Evolutionary conservation across 148 eudicot species (phyloP).

Genomic region (Hydrangea macrophylla): DNA sequence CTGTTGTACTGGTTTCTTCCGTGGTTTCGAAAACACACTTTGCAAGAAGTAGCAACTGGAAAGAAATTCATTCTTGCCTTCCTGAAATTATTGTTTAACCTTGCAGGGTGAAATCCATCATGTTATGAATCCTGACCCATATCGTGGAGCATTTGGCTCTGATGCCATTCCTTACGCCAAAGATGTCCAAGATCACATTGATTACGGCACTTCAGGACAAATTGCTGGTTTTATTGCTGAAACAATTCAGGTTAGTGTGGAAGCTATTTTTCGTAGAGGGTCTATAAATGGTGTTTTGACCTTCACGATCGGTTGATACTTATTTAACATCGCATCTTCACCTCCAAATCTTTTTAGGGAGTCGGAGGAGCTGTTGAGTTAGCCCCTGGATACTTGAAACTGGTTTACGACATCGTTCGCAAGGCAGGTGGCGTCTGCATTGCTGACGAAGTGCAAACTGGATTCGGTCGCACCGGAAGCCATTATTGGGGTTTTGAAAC

Average conservation of each 20-base stretch:
- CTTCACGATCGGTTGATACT: neutral
- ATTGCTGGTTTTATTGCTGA: conserved; percentile 98
- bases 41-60: neutral
- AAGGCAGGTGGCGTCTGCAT: conserved; percentile 94
- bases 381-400: conserved; percentile 84
- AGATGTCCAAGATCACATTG: conserved; percentile 89
- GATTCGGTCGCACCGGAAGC: conserved; percentile 92
- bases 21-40: neutral
- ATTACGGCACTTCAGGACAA: conserved; percentile 86
- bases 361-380: conserved; percentile 99
- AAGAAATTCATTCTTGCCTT: neutral
- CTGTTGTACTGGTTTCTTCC: neutral
- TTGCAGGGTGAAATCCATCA: conserved; percentile 95
- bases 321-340: neutral
- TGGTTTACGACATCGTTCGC: conserved; percentile 79
- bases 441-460: conserved; percentile 95
- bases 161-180: conserved; percentile 70
- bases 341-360: conserved; percentile 50
- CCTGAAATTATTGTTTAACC: conserved; percentile 5
- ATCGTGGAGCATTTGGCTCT: conserved; percentile 85
- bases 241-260: conserved; percentile 79
- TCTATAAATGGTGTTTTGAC: neutral
- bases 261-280: neutral
- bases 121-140: conserved; percentile 93
- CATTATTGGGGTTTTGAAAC: conserved; percentile 95